Percentiles rank a stretch among this genome's conserved stretches.
phyloP scores from a whole-genome alignment of 2,329 filamentous ascomycete species.

The Clarireedia hainanense region DNA sequence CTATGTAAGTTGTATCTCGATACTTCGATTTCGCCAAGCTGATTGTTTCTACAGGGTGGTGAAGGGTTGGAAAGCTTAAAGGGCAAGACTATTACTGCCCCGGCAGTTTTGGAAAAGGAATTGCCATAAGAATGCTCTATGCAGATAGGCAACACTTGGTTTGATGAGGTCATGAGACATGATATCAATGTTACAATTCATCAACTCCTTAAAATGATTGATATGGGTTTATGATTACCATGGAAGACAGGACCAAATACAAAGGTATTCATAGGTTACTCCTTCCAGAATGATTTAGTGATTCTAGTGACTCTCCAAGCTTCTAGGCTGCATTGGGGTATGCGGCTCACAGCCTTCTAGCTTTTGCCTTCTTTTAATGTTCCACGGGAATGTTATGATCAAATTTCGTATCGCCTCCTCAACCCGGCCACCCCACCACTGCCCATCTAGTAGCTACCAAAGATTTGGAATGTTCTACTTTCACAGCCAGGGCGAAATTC shows the following conservation, averaged over 20 bases:
- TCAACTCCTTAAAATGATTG: not conserved
- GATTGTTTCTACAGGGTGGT: conserved; percentile 41
- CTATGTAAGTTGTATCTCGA: conserved; percentile 63
- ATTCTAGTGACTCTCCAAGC: not conserved
- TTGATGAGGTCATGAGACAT: not conserved
- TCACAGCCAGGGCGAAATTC: no score
- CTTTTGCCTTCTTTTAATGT: no score
- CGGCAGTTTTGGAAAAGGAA: conserved; percentile 43
- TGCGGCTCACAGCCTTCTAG: no score
- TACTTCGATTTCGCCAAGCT: conserved; percentile 31
- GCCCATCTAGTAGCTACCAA: no score
- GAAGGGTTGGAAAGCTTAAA: conserved; percentile 52
- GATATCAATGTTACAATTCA: not conserved
- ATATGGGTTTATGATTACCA: not conserved
- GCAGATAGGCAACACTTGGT: not conserved
- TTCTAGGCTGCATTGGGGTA: no score
- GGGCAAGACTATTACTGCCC: conserved; percentile 45
- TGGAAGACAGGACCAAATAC: not conserved
- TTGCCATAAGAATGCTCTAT: conserved; percentile 9
- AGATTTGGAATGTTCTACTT: no score
- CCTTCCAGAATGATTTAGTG: not conserved
- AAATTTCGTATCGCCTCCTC: no score
- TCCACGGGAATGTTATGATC: no score
- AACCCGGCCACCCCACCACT: no score
- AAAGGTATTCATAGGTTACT: not conserved